These are phyloP conservation scores for Protea cynaroides DNA, from an alignment of 164 flowering plant genomes.

Conservation along the genomic window DNA sequence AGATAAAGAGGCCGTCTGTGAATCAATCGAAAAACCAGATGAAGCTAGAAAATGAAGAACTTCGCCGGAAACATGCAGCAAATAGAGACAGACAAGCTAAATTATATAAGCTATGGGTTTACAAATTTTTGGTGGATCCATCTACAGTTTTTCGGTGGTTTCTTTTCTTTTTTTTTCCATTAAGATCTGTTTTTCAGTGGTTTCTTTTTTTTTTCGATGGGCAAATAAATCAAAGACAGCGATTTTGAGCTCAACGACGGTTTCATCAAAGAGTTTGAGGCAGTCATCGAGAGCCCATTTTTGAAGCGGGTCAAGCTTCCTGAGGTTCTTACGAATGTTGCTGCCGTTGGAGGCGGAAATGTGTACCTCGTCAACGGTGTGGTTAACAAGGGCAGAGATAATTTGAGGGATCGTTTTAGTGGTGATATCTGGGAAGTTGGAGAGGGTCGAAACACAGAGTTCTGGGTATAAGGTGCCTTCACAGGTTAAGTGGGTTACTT, in stretches of 20 bases:
- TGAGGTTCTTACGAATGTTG: slow-evolving; percentile 21
- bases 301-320: slow-evolving; percentile 27
- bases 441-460: slow-evolving; percentile 66
- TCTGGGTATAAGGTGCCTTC: slow-evolving; percentile 61
- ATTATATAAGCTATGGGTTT: no score
- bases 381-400: slow-evolving; percentile 35
- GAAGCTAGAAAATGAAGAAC: no score
- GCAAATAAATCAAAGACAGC: slow-evolving; percentile 39
- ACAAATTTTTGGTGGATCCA: no score
- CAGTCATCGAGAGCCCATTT: slow-evolving; percentile 63
- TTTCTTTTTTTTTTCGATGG: no score
- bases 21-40: no score
- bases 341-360: slow-evolving; percentile 43
- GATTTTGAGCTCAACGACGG: slow-evolving; percentile 36
- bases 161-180: no score
- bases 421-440: slow-evolving; percentile 46
- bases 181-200: no score
- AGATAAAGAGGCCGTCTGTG: no score
- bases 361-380: slow-evolving; percentile 36
- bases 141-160: no score
- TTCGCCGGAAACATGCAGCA: no score
- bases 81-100: no score
- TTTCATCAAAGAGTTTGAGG: slow-evolving; percentile 52
- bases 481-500: slow-evolving; percentile 46
- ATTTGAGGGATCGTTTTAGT: slow-evolving; percentile 45